Base-by-base conservation (phyloP, 148 eudicot species). In the Fagopyrum homotropicum region DNA sequence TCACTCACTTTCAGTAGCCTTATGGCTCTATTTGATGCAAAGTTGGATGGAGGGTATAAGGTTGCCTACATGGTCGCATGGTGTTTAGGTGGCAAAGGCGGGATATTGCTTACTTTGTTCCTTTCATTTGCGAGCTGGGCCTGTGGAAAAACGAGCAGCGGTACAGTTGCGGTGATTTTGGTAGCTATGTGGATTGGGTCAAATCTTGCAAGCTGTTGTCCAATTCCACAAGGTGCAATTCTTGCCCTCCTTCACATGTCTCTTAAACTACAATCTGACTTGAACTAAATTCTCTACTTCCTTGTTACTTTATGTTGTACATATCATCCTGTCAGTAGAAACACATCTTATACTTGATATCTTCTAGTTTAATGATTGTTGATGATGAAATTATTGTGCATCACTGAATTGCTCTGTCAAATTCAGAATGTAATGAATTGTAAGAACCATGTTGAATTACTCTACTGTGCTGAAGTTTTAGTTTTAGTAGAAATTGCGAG, bases 81-180 rank as follows among this genome's bases (percentile, higher is more conserved):
- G 89, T 68, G 88, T 11, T 76, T 93, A 76, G 98, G 98, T 14
- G 97, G 98, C 59, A 81, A 78, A 78, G 89, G 79, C 2, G 98
- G 98, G 1, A 75, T 91, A 81, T 74, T 91, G 79, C 93, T 93
- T 16, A 87, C 91, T 9, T 64, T 91, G 82, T 89, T 89, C 85
- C 90, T 91, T 60, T 82, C 90, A 9, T 82, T 89, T 89, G 91
- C 95, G 29, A 89, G 88, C 80, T 91, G 97, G 98, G 91, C 85
- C 76, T 89, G 82, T 81, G 98, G 97, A 46, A 93, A 93, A 87
- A 82, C 81, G 44, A 93, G 95, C 81, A 91, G 97, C 49, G 84
- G 95, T 74, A 44, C 79, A 48, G 97, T 93, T 40, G 75, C 85
- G 70, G 61, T 89, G 2, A 89, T 87, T 63, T 85, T 89, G 68